Evolutionary conservation across 345 rosid genomes (phyloP).

Genomic region (Euphorbia lathyris): DNA sequence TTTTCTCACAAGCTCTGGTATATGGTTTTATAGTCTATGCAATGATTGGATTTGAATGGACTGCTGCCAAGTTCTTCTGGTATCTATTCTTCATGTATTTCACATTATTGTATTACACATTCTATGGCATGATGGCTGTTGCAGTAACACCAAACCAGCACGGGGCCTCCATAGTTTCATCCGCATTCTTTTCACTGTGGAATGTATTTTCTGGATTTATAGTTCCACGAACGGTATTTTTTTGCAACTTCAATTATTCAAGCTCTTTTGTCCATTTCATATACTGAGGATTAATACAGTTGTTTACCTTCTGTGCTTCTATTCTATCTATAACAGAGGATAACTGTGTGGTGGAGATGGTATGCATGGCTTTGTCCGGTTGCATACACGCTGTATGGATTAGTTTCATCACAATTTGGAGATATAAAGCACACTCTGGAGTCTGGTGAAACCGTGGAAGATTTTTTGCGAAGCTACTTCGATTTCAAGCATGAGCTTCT

Average conservation of each 20-base stretch:
- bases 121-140: slow-evolving; percentile 73
- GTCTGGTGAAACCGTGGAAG: slow-evolving; percentile 23
- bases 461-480: slow-evolving; percentile 29
- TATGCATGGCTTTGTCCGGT: slow-evolving; percentile 39
- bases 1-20: slow-evolving; percentile 39
- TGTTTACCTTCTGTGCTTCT: background rate
- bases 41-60: slow-evolving; percentile 69
- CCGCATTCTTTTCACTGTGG: slow-evolving; percentile 56
- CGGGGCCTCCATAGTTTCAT: slow-evolving; percentile 51
- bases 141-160: slow-evolving; percentile 65
- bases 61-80: slow-evolving; percentile 55
- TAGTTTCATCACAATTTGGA: slow-evolving; percentile 39
- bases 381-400: slow-evolving; percentile 39
- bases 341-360: slow-evolving; percentile 56
- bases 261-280: no score
- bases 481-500: slow-evolving; percentile 37
- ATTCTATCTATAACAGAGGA: slow-evolving; percentile 25
- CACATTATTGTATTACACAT: slow-evolving; percentile 67
- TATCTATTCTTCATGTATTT: slow-evolving; percentile 58
- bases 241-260: background rate
- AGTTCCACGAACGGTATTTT: slow-evolving; percentile 54
- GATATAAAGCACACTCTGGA: slow-evolving; percentile 26
- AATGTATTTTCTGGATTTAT: slow-evolving; percentile 62
- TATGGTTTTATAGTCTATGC: slow-evolving; percentile 62
- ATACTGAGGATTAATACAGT: background rate